phyloP scores from a whole-genome alignment of 306 rosid species.

The Quercus engelmannii region DNA sequence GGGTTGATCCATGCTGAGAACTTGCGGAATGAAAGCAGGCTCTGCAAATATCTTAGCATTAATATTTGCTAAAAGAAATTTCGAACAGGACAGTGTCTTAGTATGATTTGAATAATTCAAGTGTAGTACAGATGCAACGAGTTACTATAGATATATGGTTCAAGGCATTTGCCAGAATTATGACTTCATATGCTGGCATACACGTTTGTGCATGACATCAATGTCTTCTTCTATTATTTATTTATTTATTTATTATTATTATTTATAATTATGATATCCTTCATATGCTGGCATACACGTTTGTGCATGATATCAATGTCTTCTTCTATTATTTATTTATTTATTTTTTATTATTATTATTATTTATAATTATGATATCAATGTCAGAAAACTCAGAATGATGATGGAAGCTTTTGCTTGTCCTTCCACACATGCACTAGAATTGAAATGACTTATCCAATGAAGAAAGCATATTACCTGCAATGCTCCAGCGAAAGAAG shows the following conservation, averaged over 20 bases:
- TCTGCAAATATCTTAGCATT: conserved; percentile 38
- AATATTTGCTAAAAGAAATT: not conserved
- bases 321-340: too few species aligned
- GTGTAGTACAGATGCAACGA: not conserved
- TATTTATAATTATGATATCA: not conserved
- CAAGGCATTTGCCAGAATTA: not conserved
- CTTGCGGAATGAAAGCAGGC: conserved; percentile 84
- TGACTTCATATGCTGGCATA: too few species aligned
- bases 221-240: too few species aligned
- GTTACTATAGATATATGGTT: not conserved
- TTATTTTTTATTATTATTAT: too few species aligned
- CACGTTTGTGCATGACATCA: too few species aligned
- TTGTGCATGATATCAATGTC: too few species aligned
- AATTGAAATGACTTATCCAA: not conserved
- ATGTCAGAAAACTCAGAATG: not conserved
- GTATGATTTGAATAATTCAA: not conserved
- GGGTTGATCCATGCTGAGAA: conserved; percentile 96
- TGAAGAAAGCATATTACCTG: conserved; percentile 46
- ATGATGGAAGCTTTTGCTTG: not conserved
- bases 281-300: too few species aligned
- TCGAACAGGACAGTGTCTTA: not conserved
- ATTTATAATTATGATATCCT: not conserved
- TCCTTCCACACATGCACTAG: not conserved
- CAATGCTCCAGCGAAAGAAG: conserved; percentile 91
- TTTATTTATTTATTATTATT: too few species aligned